Conservation (phyloP, 306 rosid genomes). For the Cucurbita maxima region DNA sequence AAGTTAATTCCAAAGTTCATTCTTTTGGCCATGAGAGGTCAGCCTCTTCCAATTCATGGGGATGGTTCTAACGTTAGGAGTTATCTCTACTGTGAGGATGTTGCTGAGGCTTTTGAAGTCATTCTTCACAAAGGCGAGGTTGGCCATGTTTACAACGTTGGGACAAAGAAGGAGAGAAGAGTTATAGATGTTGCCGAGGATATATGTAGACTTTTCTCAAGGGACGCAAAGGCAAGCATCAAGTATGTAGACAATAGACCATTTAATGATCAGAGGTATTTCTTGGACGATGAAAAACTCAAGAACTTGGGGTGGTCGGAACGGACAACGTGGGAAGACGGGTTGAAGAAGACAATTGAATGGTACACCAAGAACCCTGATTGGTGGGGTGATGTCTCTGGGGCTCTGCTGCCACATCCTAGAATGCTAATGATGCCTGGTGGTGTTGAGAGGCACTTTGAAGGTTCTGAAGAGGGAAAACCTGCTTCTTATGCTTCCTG, state of each 20-base stretch:
- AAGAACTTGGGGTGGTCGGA: conserved; percentile 32
- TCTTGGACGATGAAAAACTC: conserved; percentile 38
- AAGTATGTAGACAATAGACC: conserved; percentile 47
- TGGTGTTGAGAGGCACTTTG: conserved; percentile 13
- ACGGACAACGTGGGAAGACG: conserved; percentile 29
- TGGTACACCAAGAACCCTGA: conserved; percentile 29
- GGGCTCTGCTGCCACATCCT: conserved; percentile 42
- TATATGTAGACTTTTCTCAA: conserved; percentile 31
- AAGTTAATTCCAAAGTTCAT: conserved; percentile 48
- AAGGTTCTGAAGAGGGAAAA: neutral
- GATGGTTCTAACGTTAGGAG: conserved; percentile 57
- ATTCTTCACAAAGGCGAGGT: conserved; percentile 52
- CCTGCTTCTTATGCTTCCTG: neutral
- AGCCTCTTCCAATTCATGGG: conserved; percentile 49
- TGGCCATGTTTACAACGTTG: conserved; percentile 46
- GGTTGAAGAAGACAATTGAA: conserved; percentile 26
- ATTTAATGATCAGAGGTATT: conserved; percentile 47
- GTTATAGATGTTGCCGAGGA: conserved; percentile 43
- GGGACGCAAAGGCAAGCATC: conserved; percentile 23
- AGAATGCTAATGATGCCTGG: conserved; percentile 34
- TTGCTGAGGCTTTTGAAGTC: conserved; percentile 56
- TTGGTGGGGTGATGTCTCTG: conserved; percentile 51
- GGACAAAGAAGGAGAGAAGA: conserved; percentile 52
- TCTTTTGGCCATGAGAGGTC: conserved; percentile 49
- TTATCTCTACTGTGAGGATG: conserved; percentile 51